A percentile compares a stretch with the other conserved stretches of the same genome.
These are phyloP conservation scores for Rhodosporidiobolus sp. DNA, from an alignment of 768 basidiomycete species.

Conservation along the genomic window DNA sequence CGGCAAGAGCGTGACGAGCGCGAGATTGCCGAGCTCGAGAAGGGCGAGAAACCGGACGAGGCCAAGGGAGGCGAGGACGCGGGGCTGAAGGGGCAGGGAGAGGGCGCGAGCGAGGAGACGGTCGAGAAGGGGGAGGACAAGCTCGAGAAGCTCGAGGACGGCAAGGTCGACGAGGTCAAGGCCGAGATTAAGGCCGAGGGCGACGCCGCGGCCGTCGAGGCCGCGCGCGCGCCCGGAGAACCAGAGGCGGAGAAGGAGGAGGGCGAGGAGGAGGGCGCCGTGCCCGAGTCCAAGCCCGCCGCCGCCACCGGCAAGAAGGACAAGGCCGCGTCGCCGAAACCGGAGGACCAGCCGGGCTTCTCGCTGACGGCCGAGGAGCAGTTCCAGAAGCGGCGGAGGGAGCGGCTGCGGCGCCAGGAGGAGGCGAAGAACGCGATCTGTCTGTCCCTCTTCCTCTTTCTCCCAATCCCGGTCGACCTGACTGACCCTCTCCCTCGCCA, in stretches of 20 bases:
- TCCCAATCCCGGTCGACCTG: no score
- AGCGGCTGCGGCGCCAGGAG: constrained; percentile 59
- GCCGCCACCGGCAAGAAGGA: constrained; percentile 55
- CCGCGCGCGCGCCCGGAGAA: not conserved
- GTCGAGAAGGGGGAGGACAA: constrained; percentile 56
- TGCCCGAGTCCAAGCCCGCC: constrained; percentile 5
- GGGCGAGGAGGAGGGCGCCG: constrained; percentile 9
- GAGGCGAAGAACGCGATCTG: constrained; percentile 69
- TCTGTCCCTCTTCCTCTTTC: constrained; percentile 1
- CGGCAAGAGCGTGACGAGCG: constrained; percentile 69
- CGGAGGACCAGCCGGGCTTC: constrained; percentile 52
- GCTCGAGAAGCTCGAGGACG: constrained; percentile 37
- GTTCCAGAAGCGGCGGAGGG: constrained; percentile 70
- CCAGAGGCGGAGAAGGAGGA: constrained; percentile 35
- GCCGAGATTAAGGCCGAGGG: constrained; percentile 1
- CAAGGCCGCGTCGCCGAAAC: constrained; percentile 16
- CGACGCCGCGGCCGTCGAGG: not conserved
- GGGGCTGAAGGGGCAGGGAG: not conserved
- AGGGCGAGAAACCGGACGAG: constrained; percentile 20
- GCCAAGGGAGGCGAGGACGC: not conserved
- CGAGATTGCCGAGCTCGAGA: constrained; percentile 46
- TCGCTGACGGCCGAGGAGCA: constrained; percentile 61
- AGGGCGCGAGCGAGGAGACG: constrained; percentile 52
- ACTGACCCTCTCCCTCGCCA: not conserved
- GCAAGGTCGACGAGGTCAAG: not conserved